Percentiles rank a stretch among this genome's conserved stretches.
Conservation (phyloP, 2,329 filamentous ascomycete genomes). For the Monosporascus cannonballus region DNA sequence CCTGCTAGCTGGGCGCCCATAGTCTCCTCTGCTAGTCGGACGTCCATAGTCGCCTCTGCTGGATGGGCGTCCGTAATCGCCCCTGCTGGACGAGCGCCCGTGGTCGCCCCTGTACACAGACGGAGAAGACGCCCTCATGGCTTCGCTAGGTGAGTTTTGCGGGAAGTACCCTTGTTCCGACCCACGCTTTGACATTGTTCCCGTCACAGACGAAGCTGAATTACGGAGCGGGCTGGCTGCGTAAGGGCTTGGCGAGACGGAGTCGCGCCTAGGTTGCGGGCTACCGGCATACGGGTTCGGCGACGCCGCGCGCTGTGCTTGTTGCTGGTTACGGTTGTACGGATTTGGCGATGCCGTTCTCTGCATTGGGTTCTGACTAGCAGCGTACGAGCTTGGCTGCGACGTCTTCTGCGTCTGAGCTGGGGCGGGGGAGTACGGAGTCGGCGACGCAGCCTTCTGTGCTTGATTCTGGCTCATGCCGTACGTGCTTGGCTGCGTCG, state of each 20-base stretch:
- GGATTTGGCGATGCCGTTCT: conserved; percentile 17
- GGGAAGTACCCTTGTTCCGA: conserved; percentile 47
- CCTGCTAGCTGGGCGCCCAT: background rate
- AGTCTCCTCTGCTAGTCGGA: conserved; percentile 36
- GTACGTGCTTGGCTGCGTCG: conserved; percentile 2
- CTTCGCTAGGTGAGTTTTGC: conserved; percentile 45
- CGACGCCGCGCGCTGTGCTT: conserved; percentile 22
- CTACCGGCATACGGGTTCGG: background rate
- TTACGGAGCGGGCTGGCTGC: conserved; percentile 27
- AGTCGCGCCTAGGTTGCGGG: conserved; percentile 28
- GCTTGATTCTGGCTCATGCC: background rate
- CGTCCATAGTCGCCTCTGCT: conserved; percentile 34
- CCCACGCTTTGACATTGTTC: conserved; percentile 36
- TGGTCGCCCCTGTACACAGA: conserved; percentile 32
- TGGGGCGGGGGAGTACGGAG: background rate
- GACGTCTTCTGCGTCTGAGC: background rate
- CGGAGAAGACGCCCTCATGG: conserved; percentile 41
- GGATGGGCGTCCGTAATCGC: conserved; percentile 37
- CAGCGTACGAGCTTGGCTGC: conserved; percentile 8
- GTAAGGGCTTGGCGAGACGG: conserved; percentile 61
- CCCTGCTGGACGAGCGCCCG: background rate
- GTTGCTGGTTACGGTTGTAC: conserved; percentile 17
- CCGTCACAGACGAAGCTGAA: conserved; percentile 30
- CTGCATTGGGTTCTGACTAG: conserved; percentile 4
- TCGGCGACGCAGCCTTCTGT: background rate